Base-by-base conservation (phyloP, 2,329 filamentous ascomycete genomes). In the Leptographium lundbergii region DNA sequence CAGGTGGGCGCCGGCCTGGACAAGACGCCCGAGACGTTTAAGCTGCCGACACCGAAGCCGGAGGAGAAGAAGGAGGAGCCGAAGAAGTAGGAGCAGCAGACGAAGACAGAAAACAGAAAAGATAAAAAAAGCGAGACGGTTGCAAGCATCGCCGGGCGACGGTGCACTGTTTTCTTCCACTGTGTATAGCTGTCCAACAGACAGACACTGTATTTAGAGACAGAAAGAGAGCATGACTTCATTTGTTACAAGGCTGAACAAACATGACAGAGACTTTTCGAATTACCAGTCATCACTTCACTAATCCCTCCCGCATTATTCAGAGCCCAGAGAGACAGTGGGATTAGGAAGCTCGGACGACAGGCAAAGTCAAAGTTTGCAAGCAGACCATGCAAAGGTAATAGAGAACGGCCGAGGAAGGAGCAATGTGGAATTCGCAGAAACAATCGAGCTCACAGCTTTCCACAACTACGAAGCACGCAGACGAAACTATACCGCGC, bases 11-110 rank as follows among this genome's bases (percentile, higher is more conserved):
- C 81, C 63, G 92, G 92, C 67, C 74, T 84, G 59, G 84, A 96
- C 73, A 81, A 82, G 70, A 95, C 81, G 68, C 92, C 92, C 32
- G 89, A 94, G 69, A 80, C 74, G 71, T 97, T 97, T 80, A 96
- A 96, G 77, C 79, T 99, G 63, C 94, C 95, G 32, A 96, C 88
- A 55, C 89, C 94, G 57, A 95, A 96, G 78, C 92, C 94, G 5
- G 94, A 99, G 76, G 87, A 89, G 69, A 90, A 90, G 79, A 86
- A 88, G 72, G 88, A 91, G 72, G 89, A 92, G 75, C 82, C 87
- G 67, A 95, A 96, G 86, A 96, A 96, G 79, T 92, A 54, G 25
- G 45, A n/a, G 10, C 10, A n/a, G 7, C 4, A 10, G 10, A 32
- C 14, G 25, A 34, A 11, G 36, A 10, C 13, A 14, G 47, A 53